Evolutionary conservation across 257 asterid species (phyloP).

Genomic region (Phtheirospermum japonicum): DNA sequence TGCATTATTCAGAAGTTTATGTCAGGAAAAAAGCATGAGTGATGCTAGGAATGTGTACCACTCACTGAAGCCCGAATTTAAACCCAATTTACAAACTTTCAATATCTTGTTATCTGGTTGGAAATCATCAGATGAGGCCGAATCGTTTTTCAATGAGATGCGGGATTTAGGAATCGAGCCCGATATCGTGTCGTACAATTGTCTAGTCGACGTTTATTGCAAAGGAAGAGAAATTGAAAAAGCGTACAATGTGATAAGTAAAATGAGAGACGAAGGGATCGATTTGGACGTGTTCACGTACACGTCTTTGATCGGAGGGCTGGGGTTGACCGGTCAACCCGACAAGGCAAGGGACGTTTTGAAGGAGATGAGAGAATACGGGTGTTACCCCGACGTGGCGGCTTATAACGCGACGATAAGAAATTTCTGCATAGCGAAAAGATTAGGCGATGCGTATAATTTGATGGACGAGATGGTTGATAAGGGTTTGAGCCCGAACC

Average conservation of each 20-base stretch:
- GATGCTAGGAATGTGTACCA: conserved; percentile 88
- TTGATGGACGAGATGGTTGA: conserved; percentile 75
- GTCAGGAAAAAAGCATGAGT: neutral
- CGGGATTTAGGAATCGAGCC: conserved; percentile 66
- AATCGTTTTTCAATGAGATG: conserved; percentile 71
- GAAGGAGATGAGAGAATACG: conserved; percentile 89
- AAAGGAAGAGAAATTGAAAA: conserved; percentile 73
- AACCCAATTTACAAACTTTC: conserved; percentile 74
- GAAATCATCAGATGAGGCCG: conserved; percentile 81
- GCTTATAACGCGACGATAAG: conserved; percentile 85
- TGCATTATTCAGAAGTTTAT: neutral
- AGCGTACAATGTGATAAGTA: conserved; percentile 50
- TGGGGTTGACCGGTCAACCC: conserved; percentile 83
- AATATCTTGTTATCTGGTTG: conserved; percentile 83
- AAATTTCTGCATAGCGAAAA: conserved; percentile 85
- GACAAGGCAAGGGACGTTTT: conserved; percentile 82
- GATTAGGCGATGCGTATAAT: conserved; percentile 55
- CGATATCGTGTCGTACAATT: conserved; percentile 77
- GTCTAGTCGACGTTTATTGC: conserved; percentile 84
- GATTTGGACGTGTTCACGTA: conserved; percentile 78
- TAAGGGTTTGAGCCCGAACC: conserved; percentile 72
- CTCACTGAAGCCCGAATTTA: conserved; percentile 74
- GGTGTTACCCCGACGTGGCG: conserved; percentile 82
- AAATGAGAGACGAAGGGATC: conserved; percentile 70
- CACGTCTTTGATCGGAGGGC: conserved; percentile 83